A percentile compares a stretch with the other conserved stretches of the same genome.
These are phyloP conservation scores for Cordyceps militaris DNA, from an alignment of 2,329 filamentous ascomycete species.

Conservation along the genomic window DNA sequence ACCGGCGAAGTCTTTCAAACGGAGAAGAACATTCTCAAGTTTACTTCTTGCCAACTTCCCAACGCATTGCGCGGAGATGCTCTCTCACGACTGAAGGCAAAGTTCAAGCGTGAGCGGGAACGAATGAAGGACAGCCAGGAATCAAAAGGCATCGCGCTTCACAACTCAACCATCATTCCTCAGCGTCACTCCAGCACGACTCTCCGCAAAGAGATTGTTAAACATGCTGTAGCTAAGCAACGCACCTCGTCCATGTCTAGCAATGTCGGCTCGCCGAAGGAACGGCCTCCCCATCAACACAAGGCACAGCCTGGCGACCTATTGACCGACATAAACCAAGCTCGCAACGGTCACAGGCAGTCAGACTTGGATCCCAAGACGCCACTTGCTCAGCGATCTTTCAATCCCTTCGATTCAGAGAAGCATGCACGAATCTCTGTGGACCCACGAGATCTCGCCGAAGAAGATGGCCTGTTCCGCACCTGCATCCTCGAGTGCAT, in stretches of 20 bases:
- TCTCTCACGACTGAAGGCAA: slow-evolving; percentile 79
- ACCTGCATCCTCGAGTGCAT: slow-evolving; percentile 91
- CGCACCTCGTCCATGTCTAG: slow-evolving; percentile 37
- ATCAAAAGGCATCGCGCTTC: slow-evolving; percentile 83
- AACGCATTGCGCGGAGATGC: slow-evolving; percentile 83
- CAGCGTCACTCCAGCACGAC: slow-evolving; percentile 66
- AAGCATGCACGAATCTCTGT: slow-evolving; percentile 42
- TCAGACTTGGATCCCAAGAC: slow-evolving; percentile 26
- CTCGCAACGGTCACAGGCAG: slow-evolving; percentile 48
- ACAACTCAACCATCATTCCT: slow-evolving; percentile 64
- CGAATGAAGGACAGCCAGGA: slow-evolving; percentile 73
- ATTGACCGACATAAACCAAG: slow-evolving; percentile 67
- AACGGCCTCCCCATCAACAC: slow-evolving; percentile 35
- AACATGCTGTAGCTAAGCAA: slow-evolving; percentile 56
- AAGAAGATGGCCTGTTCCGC: slow-evolving; percentile 84
- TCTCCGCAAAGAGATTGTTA: slow-evolving; percentile 70
- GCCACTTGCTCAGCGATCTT: slow-evolving; percentile 43
- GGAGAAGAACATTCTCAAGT: slow-evolving; percentile 89
- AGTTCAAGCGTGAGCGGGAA: slow-evolving; percentile 80
- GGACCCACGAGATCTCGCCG: slow-evolving; percentile 71
- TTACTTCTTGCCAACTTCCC: slow-evolving; percentile 83
- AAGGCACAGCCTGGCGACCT: slow-evolving; percentile 69
- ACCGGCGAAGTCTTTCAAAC: slow-evolving; percentile 88
- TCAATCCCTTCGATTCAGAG: slow-evolving; percentile 51
- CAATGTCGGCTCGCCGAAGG: slow-evolving; percentile 32